Percentiles rank a stretch among this genome's conserved stretches.
Evolutionary conservation across 345 rosid species (phyloP).

Genomic region (Citrus reticulata): DNA sequence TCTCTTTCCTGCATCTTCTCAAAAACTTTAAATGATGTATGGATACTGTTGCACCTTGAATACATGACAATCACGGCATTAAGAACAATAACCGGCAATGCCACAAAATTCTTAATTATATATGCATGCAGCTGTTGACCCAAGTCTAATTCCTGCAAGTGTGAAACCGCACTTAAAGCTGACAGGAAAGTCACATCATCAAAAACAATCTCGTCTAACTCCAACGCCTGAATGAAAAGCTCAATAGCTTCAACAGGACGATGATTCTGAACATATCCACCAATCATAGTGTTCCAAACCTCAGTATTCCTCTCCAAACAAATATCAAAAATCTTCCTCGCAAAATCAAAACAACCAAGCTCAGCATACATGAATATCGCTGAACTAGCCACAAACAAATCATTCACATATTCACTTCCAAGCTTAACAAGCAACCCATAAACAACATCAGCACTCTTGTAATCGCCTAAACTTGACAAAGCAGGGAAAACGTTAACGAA

Average conservation of each 20-base stretch:
- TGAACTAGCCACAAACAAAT: constrained; percentile 71
- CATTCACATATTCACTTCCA: constrained; percentile 58
- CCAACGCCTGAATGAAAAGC: constrained; percentile 55
- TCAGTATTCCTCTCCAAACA: constrained; percentile 61
- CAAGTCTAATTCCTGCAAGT: constrained; percentile 52
- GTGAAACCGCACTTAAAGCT: constrained; percentile 65
- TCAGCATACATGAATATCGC: constrained; percentile 65
- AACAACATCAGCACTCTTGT: constrained; percentile 45
- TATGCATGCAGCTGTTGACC: constrained; percentile 66
- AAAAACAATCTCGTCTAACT: constrained; percentile 39
- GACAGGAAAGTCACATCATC: constrained; percentile 69
- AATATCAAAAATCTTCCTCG: constrained; percentile 61
- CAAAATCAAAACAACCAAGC: constrained; percentile 54
- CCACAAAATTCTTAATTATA: constrained; percentile 49
- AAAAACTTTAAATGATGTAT: constrained; percentile 58
- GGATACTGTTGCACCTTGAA: constrained; percentile 69
- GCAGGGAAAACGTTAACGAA: constrained; percentile 85
- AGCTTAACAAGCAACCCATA: constrained; percentile 63
- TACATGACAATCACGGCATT: constrained; percentile 77
- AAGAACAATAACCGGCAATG: constrained; percentile 41
- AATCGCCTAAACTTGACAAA: constrained; percentile 39
- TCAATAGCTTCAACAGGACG: constrained; percentile 43
- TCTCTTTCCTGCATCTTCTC: constrained; percentile 68
- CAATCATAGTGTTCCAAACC: constrained; percentile 86
- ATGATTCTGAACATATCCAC: constrained; percentile 59